A percentile compares a stretch with the other conserved stretches of the same genome.
phyloP scores from a whole-genome alignment of 441 rosid species.

The Capsella rubella region DNA sequence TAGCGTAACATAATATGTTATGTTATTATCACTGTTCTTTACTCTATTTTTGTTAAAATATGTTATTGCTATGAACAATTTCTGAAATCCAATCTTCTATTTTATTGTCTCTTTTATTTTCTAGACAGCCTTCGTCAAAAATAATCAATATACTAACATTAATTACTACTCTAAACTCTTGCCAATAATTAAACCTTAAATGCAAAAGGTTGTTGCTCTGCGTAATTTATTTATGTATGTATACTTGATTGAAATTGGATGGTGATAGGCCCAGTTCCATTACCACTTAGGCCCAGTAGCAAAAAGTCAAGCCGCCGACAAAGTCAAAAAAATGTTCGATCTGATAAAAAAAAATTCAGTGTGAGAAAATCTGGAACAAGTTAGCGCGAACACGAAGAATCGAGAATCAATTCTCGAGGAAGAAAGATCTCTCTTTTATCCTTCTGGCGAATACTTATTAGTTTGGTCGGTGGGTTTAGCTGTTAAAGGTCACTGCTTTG shows the following conservation, averaged over 20 bases:
- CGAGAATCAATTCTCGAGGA: constrained; percentile 25
- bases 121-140: too few relatives aligned
- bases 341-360: neutral
- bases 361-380: constrained; percentile 23
- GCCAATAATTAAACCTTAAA: too few relatives aligned
- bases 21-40: too few relatives aligned
- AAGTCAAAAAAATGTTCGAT: too few relatives aligned
- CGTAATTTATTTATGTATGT: neutral
- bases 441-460: constrained; percentile 7
- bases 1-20: too few relatives aligned
- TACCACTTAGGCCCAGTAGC: constrained; percentile 7
- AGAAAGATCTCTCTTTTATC: constrained; percentile 14
- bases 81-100: too few relatives aligned
- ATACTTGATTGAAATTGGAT: neutral
- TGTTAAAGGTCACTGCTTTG: constrained; percentile 24
- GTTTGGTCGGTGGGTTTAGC: constrained; percentile 11
- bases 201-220: too few relatives aligned
- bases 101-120: too few relatives aligned
- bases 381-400: constrained; percentile 36
- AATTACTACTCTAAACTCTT: too few relatives aligned
- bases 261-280: neutral
- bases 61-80: too few relatives aligned
- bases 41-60: too few relatives aligned
- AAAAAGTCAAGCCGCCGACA: constrained; percentile 19
- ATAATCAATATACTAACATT: too few relatives aligned